Evolutionary conservation across 1,284 basidiomycete genomes (phyloP).

Genomic region (Wolfiporia cocos): DNA sequence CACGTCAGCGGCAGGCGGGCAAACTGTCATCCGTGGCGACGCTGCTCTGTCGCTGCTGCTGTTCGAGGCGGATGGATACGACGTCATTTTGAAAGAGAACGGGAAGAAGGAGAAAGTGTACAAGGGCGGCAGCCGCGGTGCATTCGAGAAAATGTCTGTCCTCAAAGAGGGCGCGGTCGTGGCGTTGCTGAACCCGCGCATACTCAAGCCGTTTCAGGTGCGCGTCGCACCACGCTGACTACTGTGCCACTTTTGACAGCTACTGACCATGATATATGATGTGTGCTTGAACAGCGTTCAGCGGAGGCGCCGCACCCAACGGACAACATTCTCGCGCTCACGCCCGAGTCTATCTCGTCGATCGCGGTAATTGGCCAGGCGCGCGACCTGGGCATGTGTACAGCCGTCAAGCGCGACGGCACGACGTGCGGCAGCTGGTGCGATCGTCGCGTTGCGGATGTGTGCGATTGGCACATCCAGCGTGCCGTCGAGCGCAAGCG

Average conservation of each 20-base stretch:
- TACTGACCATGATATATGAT: neutral
- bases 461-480: slow-evolving; percentile 89
- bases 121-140: slow-evolving; percentile 85
- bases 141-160: slow-evolving; percentile 85
- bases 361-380: slow-evolving; percentile 86
- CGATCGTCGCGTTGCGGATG: slow-evolving; percentile 75
- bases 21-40: slow-evolving; percentile 66
- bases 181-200: slow-evolving; percentile 83
- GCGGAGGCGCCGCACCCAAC: slow-evolving; percentile 65
- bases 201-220: slow-evolving; percentile 83
- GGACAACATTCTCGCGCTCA: slow-evolving; percentile 81
- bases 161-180: slow-evolving; percentile 86
- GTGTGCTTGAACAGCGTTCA: slow-evolving; percentile 37
- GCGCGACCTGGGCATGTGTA: slow-evolving; percentile 81
- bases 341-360: slow-evolving; percentile 75
- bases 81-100: slow-evolving; percentile 43
- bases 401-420: slow-evolving; percentile 73
- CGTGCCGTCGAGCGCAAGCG: slow-evolving; percentile 71
- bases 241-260: neutral
- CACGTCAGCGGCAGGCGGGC: slow-evolving; percentile 45
- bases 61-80: slow-evolving; percentile 80
- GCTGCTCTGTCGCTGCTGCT: slow-evolving; percentile 79
- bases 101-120: slow-evolving; percentile 59
- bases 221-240: too few relatives aligned
- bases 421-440: slow-evolving; percentile 82